phyloP scores from a whole-genome alignment of 352 stramenopile genomes.

The Globisporangium splendens region DNA sequence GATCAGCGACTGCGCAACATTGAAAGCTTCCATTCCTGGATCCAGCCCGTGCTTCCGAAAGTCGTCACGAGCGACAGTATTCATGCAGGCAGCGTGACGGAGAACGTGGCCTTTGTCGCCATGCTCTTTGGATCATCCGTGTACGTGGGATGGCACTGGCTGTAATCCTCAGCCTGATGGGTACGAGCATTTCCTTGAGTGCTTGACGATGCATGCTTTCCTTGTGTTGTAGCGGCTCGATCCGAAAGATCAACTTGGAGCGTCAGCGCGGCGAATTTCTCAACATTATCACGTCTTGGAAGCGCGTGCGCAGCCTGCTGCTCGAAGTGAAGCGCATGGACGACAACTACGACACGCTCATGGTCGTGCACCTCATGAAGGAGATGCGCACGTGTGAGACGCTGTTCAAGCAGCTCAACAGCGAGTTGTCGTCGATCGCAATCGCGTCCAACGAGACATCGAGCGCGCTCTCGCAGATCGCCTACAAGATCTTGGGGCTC shows the following conservation, averaged over 20 bases:
- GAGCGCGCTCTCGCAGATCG: slow-evolving; percentile 57
- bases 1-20: slow-evolving; percentile 71
- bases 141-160: slow-evolving; percentile 20
- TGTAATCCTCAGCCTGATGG: no score
- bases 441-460: slow-evolving; percentile 75
- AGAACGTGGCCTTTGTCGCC: slow-evolving; percentile 76
- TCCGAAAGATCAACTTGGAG: slow-evolving; percentile 56
- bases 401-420: slow-evolving; percentile 73
- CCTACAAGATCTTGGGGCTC: slow-evolving; percentile 61
- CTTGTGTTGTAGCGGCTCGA: slow-evolving; percentile 27
- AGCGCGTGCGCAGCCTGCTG: slow-evolving; percentile 57
- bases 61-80: slow-evolving; percentile 76
- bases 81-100: slow-evolving; percentile 45
- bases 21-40: slow-evolving; percentile 54
- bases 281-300: slow-evolving; percentile 74
- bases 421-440: slow-evolving; percentile 52
- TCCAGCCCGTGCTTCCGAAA: slow-evolving; percentile 61
- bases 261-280: slow-evolving; percentile 60
- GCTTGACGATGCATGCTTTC: not conserved
- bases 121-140: slow-evolving; percentile 77
- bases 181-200: not conserved
- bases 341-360: slow-evolving; percentile 62
- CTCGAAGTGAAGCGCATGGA: slow-evolving; percentile 28
- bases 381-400: slow-evolving; percentile 78
- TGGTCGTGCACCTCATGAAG: slow-evolving; percentile 73